Conservation (phyloP, 352 stramenopile genomes). For the Globisporangium radiosum region DNA sequence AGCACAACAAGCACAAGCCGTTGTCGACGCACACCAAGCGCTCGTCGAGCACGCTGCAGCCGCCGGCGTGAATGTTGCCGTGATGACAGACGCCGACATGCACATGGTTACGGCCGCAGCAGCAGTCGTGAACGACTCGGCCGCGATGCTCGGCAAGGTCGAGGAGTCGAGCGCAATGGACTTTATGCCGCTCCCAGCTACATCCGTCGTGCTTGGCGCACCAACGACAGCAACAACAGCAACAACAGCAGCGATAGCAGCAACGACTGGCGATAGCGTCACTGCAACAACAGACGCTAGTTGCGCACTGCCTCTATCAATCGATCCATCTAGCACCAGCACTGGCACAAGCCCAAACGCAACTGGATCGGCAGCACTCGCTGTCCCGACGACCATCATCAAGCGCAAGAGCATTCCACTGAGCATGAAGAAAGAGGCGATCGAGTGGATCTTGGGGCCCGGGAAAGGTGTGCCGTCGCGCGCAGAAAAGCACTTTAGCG, state of each 20-base stretch:
- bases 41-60: slow-evolving; percentile 17
- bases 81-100: slow-evolving; percentile 5
- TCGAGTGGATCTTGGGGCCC: slow-evolving; percentile 70
- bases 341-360: not conserved
- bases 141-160: slow-evolving; percentile 4
- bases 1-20: slow-evolving; percentile 24
- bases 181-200: slow-evolving; percentile 22
- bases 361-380: not conserved
- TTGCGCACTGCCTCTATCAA: not conserved
- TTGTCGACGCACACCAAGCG: slow-evolving; percentile 8
- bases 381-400: slow-evolving; percentile 10
- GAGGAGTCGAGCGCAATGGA: slow-evolving; percentile 13
- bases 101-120: slow-evolving; percentile 3
- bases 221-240: slow-evolving; percentile 1
- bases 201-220: slow-evolving; percentile 10
- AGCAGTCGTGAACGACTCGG: not conserved
- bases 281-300: not conserved
- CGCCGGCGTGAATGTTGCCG: not conserved
- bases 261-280: not conserved
- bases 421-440: slow-evolving; percentile 80
- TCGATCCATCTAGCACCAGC: not conserved
- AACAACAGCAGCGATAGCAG: not conserved
- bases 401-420: slow-evolving; percentile 73
- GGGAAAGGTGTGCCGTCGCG: slow-evolving; percentile 64
- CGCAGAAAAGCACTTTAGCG: slow-evolving; percentile 68